Evolutionary conservation across 2,329 filamentous ascomycete species (phyloP).

Genomic region (Nemania abortiva): DNA sequence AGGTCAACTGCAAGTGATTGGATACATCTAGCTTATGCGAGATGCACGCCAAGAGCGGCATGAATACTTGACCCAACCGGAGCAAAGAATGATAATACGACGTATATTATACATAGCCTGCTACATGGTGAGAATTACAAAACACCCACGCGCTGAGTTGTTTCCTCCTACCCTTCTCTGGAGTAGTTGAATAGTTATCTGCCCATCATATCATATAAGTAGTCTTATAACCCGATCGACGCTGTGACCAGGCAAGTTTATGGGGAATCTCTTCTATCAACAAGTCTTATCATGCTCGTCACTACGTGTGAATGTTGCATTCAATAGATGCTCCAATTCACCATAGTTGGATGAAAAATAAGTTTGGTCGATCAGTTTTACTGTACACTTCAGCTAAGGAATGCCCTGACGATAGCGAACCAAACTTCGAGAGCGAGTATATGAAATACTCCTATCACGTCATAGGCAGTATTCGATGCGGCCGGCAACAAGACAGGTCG

Average conservation of each 20-base stretch:
- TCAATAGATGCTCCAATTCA: background rate
- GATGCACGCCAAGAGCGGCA: conserved; percentile 8
- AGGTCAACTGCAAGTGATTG: conserved; percentile 10
- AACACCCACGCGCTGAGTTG: conserved; percentile 8
- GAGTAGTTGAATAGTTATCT: background rate
- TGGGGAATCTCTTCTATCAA: background rate
- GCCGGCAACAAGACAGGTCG: background rate
- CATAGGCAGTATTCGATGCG: background rate
- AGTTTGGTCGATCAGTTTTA: conserved; percentile 1
- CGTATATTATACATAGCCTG: background rate
- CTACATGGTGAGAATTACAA: conserved; percentile 14
- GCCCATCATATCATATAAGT: background rate
- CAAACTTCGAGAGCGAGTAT: background rate
- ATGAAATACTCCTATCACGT: background rate
- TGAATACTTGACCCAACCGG: background rate
- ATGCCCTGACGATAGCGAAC: conserved; percentile 9
- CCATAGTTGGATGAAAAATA: background rate
- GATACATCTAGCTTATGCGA: conserved; percentile 14
- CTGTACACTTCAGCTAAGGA: conserved; percentile 18
- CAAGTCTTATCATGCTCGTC: background rate
- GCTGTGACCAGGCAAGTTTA: background rate
- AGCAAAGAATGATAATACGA: background rate
- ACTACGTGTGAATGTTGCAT: background rate
- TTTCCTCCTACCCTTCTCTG: background rate
- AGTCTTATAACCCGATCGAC: background rate